Conservation (phyloP, 2,329 filamentous ascomycete species). For the Sclerotinia subarctica region DNA sequence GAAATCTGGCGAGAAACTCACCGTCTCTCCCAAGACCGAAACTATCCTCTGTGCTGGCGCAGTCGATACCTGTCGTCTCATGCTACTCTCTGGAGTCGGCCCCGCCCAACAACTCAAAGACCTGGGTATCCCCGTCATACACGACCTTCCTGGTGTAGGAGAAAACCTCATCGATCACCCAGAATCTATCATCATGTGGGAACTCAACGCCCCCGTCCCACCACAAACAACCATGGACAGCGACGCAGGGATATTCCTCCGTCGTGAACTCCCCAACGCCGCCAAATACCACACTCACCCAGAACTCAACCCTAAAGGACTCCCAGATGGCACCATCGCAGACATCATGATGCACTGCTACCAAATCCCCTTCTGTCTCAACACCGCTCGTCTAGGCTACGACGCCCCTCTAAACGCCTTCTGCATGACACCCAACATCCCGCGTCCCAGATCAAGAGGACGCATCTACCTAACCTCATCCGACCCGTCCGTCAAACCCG, state of each 20-base stretch:
- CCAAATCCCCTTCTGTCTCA: slow-evolving; percentile 87
- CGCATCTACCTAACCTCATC: slow-evolving; percentile 53
- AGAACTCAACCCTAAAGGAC: slow-evolving; percentile 38
- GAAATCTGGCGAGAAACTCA: slow-evolving; percentile 50
- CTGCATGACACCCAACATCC: slow-evolving; percentile 54
- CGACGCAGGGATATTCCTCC: slow-evolving; percentile 61
- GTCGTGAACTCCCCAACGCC: slow-evolving; percentile 70
- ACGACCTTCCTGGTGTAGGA: slow-evolving; percentile 39
- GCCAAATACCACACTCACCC: slow-evolving; percentile 47
- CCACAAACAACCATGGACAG: slow-evolving; percentile 51
- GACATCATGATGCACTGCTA: slow-evolving; percentile 98
- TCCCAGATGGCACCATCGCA: slow-evolving; percentile 68
- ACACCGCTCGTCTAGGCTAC: slow-evolving; percentile 78
- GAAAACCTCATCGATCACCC: slow-evolving; percentile 41
- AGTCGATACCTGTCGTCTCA: slow-evolving; percentile 41
- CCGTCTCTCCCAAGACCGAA: slow-evolving; percentile 66
- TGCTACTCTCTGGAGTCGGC: slow-evolving; percentile 43
- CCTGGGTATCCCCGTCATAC: slow-evolving; percentile 37
- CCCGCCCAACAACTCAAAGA: slow-evolving; percentile 35
- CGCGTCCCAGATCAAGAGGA: slow-evolving; percentile 60
- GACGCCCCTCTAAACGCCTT: slow-evolving; percentile 48
- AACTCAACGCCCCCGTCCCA: slow-evolving; percentile 43
- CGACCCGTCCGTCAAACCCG: slow-evolving; percentile 43
- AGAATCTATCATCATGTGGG: slow-evolving; percentile 49
- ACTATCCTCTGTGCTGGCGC: slow-evolving; percentile 51